Conservation (phyloP, 2,329 filamentous ascomycete genomes). For the Ophiostoma sp. region DNA sequence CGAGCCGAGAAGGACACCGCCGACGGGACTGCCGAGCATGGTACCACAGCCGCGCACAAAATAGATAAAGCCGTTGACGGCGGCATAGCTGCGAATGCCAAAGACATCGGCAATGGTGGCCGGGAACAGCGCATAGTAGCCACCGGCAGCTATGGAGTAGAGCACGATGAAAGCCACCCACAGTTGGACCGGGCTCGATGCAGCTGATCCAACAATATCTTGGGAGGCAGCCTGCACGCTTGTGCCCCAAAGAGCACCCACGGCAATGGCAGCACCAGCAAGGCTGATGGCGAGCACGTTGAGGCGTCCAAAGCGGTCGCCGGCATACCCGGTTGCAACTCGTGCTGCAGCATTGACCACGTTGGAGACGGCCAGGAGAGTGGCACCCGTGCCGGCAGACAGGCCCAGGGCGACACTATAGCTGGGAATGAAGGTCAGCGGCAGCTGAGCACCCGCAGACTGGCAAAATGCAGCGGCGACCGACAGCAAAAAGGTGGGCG, state of each 20-base stretch:
- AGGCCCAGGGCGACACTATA: constrained; percentile 44
- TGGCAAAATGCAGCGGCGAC: constrained; percentile 69
- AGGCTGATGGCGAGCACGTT: constrained; percentile 40
- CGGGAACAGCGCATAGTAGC: constrained; percentile 44
- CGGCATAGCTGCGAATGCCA: constrained; percentile 43
- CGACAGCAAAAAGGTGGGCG: constrained; percentile 89
- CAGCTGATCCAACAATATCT: background rate
- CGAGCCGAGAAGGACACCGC: constrained; percentile 37
- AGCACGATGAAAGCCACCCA: constrained; percentile 36
- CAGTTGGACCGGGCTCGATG: constrained; percentile 18
- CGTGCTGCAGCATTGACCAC: constrained; percentile 43
- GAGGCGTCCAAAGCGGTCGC: constrained; percentile 44
- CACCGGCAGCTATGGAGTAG: constrained; percentile 42
- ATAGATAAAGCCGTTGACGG: constrained; percentile 45
- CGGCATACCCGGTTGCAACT: constrained; percentile 41
- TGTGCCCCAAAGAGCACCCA: constrained; percentile 26
- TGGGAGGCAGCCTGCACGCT: constrained; percentile 21
- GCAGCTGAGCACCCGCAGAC: constrained; percentile 43
- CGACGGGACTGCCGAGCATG: constrained; percentile 43
- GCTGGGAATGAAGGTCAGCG: constrained; percentile 45
- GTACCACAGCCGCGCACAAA: constrained; percentile 42
- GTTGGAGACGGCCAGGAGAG: constrained; percentile 42
- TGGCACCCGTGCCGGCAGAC: constrained; percentile 39
- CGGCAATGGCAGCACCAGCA: constrained; percentile 19
- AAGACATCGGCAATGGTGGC: constrained; percentile 46